Evolutionary conservation across 805 yeast genomes (phyloP).

Genomic region (Suhomyces emberorum): DNA sequence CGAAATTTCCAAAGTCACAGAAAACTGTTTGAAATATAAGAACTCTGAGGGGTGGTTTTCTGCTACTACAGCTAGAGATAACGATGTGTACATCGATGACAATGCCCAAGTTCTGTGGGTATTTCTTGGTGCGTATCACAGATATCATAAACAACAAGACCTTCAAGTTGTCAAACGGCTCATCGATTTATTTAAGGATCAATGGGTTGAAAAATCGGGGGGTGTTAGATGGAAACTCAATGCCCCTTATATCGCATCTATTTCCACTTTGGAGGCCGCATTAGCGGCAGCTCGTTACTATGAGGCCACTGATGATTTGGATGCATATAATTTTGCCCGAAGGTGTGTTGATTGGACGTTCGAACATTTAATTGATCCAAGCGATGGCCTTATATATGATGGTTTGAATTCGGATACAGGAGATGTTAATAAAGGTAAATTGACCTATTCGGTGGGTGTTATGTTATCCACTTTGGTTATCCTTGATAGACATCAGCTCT

Average conservation of each 20-base stretch:
- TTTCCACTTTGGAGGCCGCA: conserved; percentile 15
- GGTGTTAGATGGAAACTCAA: conserved; percentile 11
- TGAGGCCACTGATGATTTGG: conserved; percentile 6
- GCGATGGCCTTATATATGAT: conserved; percentile 11
- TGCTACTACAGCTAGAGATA: conserved; percentile 8
- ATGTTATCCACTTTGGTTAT: conserved; percentile 11
- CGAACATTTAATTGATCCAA: conserved; percentile 13
- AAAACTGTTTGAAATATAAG: conserved; percentile 8
- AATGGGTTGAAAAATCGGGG: conserved; percentile 9
- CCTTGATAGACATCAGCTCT: conserved; percentile 8
- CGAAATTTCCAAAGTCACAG: conserved; percentile 3
- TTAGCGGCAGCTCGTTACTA: conserved; percentile 11
- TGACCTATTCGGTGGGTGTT: conserved; percentile 14
- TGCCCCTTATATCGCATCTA: conserved; percentile 12
- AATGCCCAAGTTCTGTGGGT: conserved; percentile 15
- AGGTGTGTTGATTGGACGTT: conserved; percentile 10
- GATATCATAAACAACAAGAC: conserved; percentile 5
- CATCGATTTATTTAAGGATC: conserved; percentile 6
- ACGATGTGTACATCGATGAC: conserved; percentile 14
- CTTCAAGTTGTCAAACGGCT: conserved; percentile 7
- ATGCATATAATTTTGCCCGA: conserved; percentile 8
- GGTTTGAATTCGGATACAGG: conserved; percentile 8
- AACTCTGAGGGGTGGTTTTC: conserved; percentile 12
- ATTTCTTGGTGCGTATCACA: conserved; percentile 10
- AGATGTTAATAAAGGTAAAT: conserved; percentile 9